phyloP scores from a whole-genome alignment of 306 rosid species.

The Hippophae tibetana region DNA sequence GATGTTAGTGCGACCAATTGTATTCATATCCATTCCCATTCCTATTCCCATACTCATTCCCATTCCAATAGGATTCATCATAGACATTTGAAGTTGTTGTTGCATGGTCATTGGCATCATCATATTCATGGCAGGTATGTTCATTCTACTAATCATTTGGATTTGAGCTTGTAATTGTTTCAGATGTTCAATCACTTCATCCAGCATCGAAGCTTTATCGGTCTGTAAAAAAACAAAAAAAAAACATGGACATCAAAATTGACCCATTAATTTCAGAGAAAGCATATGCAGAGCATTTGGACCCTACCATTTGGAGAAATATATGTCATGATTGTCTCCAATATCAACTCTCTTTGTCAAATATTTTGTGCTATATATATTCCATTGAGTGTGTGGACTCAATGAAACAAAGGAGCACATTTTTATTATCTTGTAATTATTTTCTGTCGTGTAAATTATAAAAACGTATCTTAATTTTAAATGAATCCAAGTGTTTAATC shows the following conservation, averaged over 20 bases:
- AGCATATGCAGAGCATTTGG: not conserved
- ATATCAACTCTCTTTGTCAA: conserved; percentile 16
- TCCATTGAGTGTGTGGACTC: no score
- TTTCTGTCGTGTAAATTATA: no score
- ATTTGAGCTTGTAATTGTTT: conserved; percentile 90
- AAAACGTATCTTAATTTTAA: no score
- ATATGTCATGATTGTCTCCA: conserved; percentile 37
- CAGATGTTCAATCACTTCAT: conserved; percentile 85
- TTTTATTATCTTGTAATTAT: no score
- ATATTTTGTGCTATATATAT: no score
- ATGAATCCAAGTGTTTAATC: no score
- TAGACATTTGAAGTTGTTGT: conserved; percentile 80
- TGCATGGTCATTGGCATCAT: conserved; percentile 71
- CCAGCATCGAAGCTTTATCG: conserved; percentile 93
- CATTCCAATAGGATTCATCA: conserved; percentile 63
- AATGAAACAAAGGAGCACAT: no score
- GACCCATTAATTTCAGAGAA: not conserved
- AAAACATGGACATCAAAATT: not conserved
- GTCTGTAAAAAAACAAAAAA: conserved; percentile 32
- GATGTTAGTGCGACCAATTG: conserved; percentile 35
- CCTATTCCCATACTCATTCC: conserved; percentile 54
- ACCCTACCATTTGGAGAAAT: conserved; percentile 19
- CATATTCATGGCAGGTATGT: conserved; percentile 53
- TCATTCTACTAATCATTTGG: conserved; percentile 65
- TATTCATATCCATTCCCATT: conserved; percentile 52